Conservation (phyloP, 1,284 basidiomycete species). For the Tylopilus sp. region DNA sequence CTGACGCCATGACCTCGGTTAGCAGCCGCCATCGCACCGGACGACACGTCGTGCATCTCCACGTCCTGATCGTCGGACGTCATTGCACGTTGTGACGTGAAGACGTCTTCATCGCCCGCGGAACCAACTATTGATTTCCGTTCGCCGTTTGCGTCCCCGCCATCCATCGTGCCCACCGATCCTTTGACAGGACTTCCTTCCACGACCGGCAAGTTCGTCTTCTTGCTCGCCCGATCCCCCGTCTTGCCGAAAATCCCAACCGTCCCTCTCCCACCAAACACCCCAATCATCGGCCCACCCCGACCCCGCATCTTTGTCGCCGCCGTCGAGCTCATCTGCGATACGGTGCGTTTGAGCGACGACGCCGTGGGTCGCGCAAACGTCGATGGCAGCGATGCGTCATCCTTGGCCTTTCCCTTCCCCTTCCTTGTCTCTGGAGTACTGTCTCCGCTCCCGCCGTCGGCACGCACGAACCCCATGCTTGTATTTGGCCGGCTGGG, state of each 20-base stretch:
- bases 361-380: constrained; percentile 46
- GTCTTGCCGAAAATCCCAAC: constrained; percentile 44
- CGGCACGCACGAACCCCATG: constrained; percentile 63
- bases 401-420: constrained; percentile 37
- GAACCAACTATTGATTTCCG: constrained; percentile 5
- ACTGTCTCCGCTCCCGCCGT: constrained; percentile 27
- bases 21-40: not conserved
- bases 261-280: constrained; percentile 25
- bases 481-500: constrained; percentile 73
- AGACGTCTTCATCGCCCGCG: constrained; percentile 44
- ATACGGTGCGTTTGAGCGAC: constrained; percentile 39
- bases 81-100: constrained; percentile 11
- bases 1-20: constrained; percentile 2
- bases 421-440: constrained; percentile 26
- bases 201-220: constrained; percentile 70
- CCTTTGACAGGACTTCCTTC: constrained; percentile 69
- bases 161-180: constrained; percentile 14
- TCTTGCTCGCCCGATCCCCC: constrained; percentile 68
- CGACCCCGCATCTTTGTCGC: constrained; percentile 9
- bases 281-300: constrained; percentile 3
- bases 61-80: not conserved
- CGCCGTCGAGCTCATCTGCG: constrained; percentile 13
- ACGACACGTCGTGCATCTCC: constrained; percentile 8
- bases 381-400: constrained; percentile 23
- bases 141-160: constrained; percentile 4